phyloP scores from a whole-genome alignment of 345 rosid genomes.

The Excoecaria cochinchinensis region DNA sequence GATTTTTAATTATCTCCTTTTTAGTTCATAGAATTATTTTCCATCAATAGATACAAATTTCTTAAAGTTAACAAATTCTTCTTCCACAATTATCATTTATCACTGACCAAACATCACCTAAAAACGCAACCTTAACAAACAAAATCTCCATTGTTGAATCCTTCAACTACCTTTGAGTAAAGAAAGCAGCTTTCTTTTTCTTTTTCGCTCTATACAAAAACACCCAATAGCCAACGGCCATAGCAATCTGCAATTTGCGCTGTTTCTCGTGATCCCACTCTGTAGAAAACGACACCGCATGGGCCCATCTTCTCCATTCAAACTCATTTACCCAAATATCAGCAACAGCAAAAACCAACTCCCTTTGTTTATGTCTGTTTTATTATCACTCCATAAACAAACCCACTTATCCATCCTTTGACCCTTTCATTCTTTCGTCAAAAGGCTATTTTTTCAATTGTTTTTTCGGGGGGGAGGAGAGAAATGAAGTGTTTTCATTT shows the following conservation, averaged over 20 bases:
- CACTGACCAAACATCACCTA: too few relatives aligned
- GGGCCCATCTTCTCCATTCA: slow-evolving; percentile 7
- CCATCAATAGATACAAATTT: too few relatives aligned
- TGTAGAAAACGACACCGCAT: background rate
- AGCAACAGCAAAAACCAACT: background rate
- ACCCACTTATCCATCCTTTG: background rate
- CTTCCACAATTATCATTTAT: too few relatives aligned
- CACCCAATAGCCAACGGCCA: too few relatives aligned
- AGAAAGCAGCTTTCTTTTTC: too few relatives aligned
- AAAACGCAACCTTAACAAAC: too few relatives aligned
- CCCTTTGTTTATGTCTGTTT: background rate
- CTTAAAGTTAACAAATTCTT: too few relatives aligned
- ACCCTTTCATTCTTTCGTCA: background rate
- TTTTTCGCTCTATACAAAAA: too few relatives aligned
- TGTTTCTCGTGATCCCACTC: background rate
- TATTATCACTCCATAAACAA: background rate
- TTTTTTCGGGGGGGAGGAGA: too few relatives aligned
- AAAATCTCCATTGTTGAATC: too few relatives aligned
- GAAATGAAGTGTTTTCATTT: slow-evolving; percentile 96
- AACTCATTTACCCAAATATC: background rate
- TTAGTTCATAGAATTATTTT: background rate
- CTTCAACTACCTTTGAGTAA: too few relatives aligned
- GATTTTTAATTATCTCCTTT: too few relatives aligned
- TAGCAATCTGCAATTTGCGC: background rate
- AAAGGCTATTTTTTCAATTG: background rate